Evolutionary conservation across 164 flowering plant genomes (phyloP), one percentile per base, ranked within the genome.

Genomic region (Berberis vulgaris): DNA sequence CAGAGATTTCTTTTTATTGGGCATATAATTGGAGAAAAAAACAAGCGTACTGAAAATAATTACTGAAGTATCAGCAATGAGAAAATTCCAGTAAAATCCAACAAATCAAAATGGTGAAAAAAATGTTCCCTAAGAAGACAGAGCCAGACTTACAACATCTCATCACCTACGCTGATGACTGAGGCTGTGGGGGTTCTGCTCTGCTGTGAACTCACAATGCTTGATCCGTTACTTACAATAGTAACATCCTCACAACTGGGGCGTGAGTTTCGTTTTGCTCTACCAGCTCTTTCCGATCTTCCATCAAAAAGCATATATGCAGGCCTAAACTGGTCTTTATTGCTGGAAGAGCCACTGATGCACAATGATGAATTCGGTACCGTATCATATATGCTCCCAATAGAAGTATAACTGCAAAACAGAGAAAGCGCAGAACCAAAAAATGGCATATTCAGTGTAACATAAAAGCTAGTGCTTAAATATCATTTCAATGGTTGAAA

Each of bases 211-310:
- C 80, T 80, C 59, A 68, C 71, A 69, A 43, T 70, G 65, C 62
- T 80, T 55, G 71, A 53, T 53, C 91, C 95, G 80, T 87, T 86
- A 59, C 78, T 74, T 38, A 65, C 45, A 54, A 80, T 60, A 64
- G 77, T 26, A 64, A 38, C 44, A n/a, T 11, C 60, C 45, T 74
- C 77, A 76, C 41, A 49, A 61, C 65, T 71, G 12, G 78, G 69
- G 65, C 79, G 55, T 56, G 79, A 62, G 57, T 59, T 11, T 66
- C 73, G 86, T 74, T 86, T 95, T 49, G 65, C 85, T 77, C 97
- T 84, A 57, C 99, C 99, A 11, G 99, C 97, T 79, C 97, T 85
- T 76, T 95, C 99, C 65, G 80, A 75, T 72, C 99, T 85, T 76
- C 99, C 99, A 82, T 95, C 97, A 49, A 82, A 63, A 71, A 95